Evolutionary conservation across 495 filamentous ascomycete genomes (phyloP).

Genomic region (Penicillium waksmanii): DNA sequence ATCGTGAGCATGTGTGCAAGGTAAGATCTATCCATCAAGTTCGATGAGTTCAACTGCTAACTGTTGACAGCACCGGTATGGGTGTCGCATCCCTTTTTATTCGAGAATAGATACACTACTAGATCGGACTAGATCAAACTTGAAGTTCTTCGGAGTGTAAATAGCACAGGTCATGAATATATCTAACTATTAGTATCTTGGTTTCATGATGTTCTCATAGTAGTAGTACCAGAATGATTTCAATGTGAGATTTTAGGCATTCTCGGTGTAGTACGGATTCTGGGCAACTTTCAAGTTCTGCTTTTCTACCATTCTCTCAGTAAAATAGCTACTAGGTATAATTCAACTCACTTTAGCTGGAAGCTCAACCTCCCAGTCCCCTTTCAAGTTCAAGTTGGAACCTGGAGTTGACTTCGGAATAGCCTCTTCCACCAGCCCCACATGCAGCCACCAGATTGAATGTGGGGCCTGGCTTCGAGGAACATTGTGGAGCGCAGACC

Average conservation of each 20-base stretch:
- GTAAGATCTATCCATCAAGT: slow-evolving; percentile 15
- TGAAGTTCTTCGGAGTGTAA: background rate
- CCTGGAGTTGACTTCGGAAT: background rate
- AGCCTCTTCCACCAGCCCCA: background rate
- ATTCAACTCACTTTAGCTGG: too few species aligned
- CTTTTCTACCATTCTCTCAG: too few species aligned
- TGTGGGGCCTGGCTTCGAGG: slow-evolving; percentile 11
- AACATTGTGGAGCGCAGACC: background rate
- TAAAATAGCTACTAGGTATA: too few species aligned
- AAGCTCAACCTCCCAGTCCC: too few species aligned
- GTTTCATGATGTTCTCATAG: too few species aligned
- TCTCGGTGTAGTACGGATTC: too few species aligned
- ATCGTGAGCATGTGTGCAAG: slow-evolving; percentile 76
- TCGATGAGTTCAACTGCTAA: background rate
- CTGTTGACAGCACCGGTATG: slow-evolving; percentile 66
- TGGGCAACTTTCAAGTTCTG: too few species aligned
- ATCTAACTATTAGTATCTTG: background rate
- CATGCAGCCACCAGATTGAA: background rate
- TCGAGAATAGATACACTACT: slow-evolving; percentile 53
- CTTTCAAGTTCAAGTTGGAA: background rate
- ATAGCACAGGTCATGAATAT: background rate
- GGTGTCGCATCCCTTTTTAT: slow-evolving; percentile 77
- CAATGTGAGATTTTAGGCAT: too few species aligned
- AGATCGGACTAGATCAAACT: background rate
- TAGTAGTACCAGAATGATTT: too few species aligned